A percentile compares a stretch with the other conserved stretches of the same genome.
These are phyloP conservation scores for Closterium sp. DNA, from an alignment of 139 green algal genomes.

Conservation along the genomic window DNA sequence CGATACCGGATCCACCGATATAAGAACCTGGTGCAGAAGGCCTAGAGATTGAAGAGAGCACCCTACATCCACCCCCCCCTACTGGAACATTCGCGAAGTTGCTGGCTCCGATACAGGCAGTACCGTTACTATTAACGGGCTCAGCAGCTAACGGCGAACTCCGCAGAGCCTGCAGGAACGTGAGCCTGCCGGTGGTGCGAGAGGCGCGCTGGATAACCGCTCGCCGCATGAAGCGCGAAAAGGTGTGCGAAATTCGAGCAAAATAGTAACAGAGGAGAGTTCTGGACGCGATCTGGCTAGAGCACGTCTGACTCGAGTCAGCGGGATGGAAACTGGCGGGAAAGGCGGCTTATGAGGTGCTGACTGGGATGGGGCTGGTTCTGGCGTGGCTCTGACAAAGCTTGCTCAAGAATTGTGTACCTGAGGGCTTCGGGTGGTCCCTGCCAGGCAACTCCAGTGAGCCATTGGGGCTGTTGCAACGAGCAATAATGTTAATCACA, in stretches of 20 bases:
- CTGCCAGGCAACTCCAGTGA: no score
- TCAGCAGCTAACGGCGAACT: neutral
- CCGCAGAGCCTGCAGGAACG: neutral
- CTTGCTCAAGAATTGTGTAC: no score
- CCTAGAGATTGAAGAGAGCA: neutral
- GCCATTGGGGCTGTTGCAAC: no score
- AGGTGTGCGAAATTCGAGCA: no score
- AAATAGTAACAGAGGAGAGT: no score
- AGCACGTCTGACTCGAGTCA: no score
- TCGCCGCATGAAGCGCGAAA: neutral
- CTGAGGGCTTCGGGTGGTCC: neutral
- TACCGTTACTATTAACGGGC: neutral
- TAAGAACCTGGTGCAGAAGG: neutral
- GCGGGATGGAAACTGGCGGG: neutral
- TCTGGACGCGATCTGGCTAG: no score
- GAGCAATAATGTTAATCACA: no score
- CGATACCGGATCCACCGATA: neutral
- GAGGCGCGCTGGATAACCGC: neutral
- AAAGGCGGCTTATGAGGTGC: neutral
- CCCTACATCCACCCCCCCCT: neutral
- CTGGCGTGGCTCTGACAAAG: neutral
- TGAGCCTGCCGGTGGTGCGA: neutral
- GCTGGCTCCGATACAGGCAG: neutral
- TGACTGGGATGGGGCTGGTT: neutral
- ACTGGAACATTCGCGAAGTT: neutral